phyloP scores from a whole-genome alignment of 139 green algal genomes.

The Desmodesmus armatus region DNA sequence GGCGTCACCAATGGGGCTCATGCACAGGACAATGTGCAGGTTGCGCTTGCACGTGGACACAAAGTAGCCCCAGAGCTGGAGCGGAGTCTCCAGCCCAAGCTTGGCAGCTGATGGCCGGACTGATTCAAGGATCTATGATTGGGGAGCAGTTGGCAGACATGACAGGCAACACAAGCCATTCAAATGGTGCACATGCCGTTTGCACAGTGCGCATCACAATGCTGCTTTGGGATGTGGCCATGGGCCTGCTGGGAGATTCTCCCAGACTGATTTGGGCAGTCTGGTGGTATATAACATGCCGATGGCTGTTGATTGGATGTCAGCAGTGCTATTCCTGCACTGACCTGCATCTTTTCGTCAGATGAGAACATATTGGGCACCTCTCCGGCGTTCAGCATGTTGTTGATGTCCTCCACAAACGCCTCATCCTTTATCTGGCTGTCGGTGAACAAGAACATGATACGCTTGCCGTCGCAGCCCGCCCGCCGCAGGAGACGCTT shows the following conservation, averaged over 20 bases:
- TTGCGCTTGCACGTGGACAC: slow-evolving; percentile 64
- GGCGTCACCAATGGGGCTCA: slow-evolving; percentile 76
- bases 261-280: no score
- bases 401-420: slow-evolving; percentile 91
- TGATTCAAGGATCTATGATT: slow-evolving; percentile 78
- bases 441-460: slow-evolving; percentile 85
- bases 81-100: slow-evolving; percentile 75
- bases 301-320: no score
- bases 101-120: slow-evolving; percentile 70
- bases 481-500: slow-evolving; percentile 70
- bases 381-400: slow-evolving; percentile 85
- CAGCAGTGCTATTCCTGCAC: no score
- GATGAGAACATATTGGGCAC: slow-evolving; percentile 85
- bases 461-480: slow-evolving; percentile 60
- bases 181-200: no score
- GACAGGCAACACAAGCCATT: no score
- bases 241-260: no score
- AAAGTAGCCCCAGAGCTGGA: slow-evolving; percentile 84
- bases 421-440: slow-evolving; percentile 81
- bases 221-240: no score
- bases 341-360: slow-evolving; percentile 68
- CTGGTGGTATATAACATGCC: no score
- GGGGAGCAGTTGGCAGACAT: no score
- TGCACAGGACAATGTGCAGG: slow-evolving; percentile 81
- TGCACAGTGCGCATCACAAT: no score